Evolutionary conservation across 208 protist genomes (phyloP).

Genomic region (Blastocrithidia nonstop): DNA sequence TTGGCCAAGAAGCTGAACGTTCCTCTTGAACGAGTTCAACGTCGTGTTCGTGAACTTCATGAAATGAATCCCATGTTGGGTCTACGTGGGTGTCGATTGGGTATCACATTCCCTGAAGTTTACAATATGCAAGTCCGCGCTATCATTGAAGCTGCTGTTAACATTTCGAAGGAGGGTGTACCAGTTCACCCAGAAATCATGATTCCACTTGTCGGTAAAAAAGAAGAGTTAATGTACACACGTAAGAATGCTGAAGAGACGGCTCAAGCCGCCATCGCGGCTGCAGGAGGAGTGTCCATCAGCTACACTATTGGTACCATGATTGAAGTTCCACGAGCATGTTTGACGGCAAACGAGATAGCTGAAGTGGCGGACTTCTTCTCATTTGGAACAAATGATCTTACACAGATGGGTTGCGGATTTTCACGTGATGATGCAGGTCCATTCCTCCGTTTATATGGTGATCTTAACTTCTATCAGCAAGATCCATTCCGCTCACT

Average conservation of each 20-base stretch:
- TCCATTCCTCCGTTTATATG: constrained; percentile 87
- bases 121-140: constrained; percentile 90
- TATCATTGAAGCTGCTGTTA: constrained; percentile 85
- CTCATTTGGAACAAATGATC: constrained; percentile 94
- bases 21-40: constrained; percentile 31
- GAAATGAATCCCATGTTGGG: constrained; percentile 95
- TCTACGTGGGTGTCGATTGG: constrained; percentile 86
- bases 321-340: constrained; percentile 86
- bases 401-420: constrained; percentile 93
- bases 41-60: constrained; percentile 65
- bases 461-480: constrained; percentile 81
- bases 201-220: constrained; percentile 84
- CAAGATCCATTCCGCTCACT: constrained; percentile 90
- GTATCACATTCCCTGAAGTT: constrained; percentile 89
- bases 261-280: constrained; percentile 37
- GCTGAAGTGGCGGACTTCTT: constrained; percentile 90
- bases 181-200: constrained; percentile 81
- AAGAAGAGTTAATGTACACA: constrained; percentile 71
- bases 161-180: constrained; percentile 34
- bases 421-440: constrained; percentile 92
- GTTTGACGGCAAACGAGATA: constrained; percentile 80
- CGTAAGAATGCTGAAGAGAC: constrained; percentile 48
- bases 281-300: constrained; percentile 17
- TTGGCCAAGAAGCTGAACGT: constrained; percentile 59
- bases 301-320: constrained; percentile 86